These are phyloP conservation scores for Aspergillus flavus DNA, from an alignment of 2,329 filamentous ascomycete species.

Conservation along the genomic window DNA sequence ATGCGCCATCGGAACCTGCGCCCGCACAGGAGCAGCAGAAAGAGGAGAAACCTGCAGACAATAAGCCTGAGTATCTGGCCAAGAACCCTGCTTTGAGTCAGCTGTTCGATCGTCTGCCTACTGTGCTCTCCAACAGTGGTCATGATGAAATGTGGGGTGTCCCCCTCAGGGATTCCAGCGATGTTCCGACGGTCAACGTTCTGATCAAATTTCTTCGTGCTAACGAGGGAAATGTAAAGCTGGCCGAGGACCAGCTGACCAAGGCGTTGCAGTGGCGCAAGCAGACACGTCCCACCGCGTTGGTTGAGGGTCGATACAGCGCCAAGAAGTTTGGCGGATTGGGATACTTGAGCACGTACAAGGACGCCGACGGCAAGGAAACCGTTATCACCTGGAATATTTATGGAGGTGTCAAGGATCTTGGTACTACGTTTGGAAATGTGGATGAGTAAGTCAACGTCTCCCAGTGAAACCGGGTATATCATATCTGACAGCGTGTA, in stretches of 20 bases:
- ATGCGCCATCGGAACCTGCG: neutral
- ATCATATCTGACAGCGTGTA: constrained; percentile 37
- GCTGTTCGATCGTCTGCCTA: constrained; percentile 61
- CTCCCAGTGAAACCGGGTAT: neutral
- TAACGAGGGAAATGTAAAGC: constrained; percentile 74
- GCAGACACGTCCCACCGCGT: constrained; percentile 69
- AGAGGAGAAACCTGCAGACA: constrained; percentile 30
- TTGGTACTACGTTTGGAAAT: constrained; percentile 78
- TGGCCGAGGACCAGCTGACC: constrained; percentile 75
- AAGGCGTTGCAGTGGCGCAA: constrained; percentile 84
- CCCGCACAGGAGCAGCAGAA: constrained; percentile 20
- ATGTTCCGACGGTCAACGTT: constrained; percentile 78
- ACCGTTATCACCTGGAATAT: constrained; percentile 87
- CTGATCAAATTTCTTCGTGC: constrained; percentile 93
- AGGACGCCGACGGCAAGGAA: constrained; percentile 54
- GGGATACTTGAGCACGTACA: constrained; percentile 78
- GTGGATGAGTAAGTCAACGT: constrained; percentile 68
- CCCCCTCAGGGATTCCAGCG: constrained; percentile 55
- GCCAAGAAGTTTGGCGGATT: constrained; percentile 73
- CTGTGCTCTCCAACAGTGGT: constrained; percentile 59
- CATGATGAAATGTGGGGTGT: constrained; percentile 89
- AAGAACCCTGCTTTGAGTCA: constrained; percentile 52
- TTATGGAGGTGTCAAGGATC: constrained; percentile 83
- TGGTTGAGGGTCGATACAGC: constrained; percentile 65
- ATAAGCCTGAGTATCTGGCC: constrained; percentile 32